phyloP scores from a whole-genome alignment of 306 rosid genomes.

The Leucaena leucocephala region DNA sequence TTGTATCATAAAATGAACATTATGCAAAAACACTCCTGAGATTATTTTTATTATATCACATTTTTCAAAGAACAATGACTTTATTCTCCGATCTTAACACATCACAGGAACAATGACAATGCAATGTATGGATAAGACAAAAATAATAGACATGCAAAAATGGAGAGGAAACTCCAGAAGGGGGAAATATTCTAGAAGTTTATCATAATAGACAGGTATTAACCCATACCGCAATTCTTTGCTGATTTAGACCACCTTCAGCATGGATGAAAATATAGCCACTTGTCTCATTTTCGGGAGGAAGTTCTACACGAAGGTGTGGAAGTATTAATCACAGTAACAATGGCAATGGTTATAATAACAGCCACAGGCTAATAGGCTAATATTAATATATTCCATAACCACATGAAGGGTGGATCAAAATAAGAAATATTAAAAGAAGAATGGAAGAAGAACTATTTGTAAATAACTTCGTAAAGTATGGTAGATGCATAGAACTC shows the following conservation, averaged over 20 bases:
- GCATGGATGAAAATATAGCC: slow-evolving; percentile 97
- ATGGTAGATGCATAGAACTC: not conserved
- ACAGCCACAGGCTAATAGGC: slow-evolving; percentile 8
- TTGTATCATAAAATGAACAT: slow-evolving; percentile 15
- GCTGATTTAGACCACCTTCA: slow-evolving; percentile 97
- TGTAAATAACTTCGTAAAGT: not conserved
- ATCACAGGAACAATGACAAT: slow-evolving; percentile 28
- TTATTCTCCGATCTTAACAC: slow-evolving; percentile 9
- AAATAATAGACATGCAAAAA: not conserved
- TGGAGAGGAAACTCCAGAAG: not conserved
- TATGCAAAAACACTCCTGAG: slow-evolving; percentile 1
- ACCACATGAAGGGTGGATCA: slow-evolving; percentile 10
- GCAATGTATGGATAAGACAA: not conserved
- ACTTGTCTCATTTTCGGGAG: slow-evolving; percentile 79
- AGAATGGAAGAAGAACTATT: not conserved
- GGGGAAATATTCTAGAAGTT: slow-evolving; percentile 19
- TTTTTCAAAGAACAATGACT: slow-evolving; percentile 19
- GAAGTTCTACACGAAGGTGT: slow-evolving; percentile 67
- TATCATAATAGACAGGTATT: slow-evolving; percentile 27
- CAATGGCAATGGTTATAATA: not conserved
- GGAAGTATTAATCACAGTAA: slow-evolving; percentile 25
- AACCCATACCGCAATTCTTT: slow-evolving; percentile 85
- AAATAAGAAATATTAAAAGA: slow-evolving; percentile 4
- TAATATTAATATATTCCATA: slow-evolving; percentile 12
- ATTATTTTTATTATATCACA: slow-evolving; percentile 4